Conservation (phyloP, 768 basidiomycete genomes). For the Mycena kentingensis region DNA sequence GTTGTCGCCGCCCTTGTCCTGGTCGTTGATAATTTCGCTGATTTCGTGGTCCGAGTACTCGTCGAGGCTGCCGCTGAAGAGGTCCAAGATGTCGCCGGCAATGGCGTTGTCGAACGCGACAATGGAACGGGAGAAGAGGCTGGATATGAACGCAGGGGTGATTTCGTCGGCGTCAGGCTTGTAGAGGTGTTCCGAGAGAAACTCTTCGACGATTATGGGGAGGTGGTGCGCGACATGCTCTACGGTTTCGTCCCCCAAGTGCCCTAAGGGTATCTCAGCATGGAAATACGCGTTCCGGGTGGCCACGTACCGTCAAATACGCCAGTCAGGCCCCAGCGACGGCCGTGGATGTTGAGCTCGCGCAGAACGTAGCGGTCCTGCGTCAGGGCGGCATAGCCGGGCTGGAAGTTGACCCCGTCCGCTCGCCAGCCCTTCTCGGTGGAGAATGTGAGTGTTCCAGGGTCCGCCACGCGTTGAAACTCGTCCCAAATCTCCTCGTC, state of each 20-base stretch:
- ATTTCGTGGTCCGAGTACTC: conserved; percentile 59
- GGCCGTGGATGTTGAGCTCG: conserved; percentile 56
- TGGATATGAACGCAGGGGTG: conserved; percentile 53
- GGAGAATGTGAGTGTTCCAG: conserved; percentile 46
- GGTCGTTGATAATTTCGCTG: conserved; percentile 64
- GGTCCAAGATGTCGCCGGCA: conserved; percentile 61
- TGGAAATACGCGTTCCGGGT: conserved; percentile 13
- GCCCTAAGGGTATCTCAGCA: conserved; percentile 41
- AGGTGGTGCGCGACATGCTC: conserved; percentile 69
- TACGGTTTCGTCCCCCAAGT: conserved; percentile 69
- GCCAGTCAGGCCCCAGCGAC: conserved; percentile 64
- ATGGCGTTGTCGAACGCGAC: conserved; percentile 67
- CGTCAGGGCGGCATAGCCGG: conserved; percentile 52
- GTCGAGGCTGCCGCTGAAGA: conserved; percentile 59
- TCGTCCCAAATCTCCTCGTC: conserved; percentile 57
- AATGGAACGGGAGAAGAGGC: conserved; percentile 59
- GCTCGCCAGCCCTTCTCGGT: conserved; percentile 39
- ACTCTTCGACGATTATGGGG: conserved; percentile 66
- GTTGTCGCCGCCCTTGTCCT: conserved; percentile 56
- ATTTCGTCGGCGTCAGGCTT: conserved; percentile 40
- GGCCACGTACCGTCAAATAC: conserved; percentile 61
- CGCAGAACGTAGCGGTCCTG: conserved; percentile 69
- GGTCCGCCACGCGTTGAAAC: conserved; percentile 52
- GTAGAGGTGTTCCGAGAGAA: conserved; percentile 48
- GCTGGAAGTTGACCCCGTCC: conserved; percentile 70